Evolutionary conservation across 495 filamentous ascomycete genomes (phyloP), one percentile per base, ranked within the genome.

Genomic region (Penicillium paradoxum): DNA sequence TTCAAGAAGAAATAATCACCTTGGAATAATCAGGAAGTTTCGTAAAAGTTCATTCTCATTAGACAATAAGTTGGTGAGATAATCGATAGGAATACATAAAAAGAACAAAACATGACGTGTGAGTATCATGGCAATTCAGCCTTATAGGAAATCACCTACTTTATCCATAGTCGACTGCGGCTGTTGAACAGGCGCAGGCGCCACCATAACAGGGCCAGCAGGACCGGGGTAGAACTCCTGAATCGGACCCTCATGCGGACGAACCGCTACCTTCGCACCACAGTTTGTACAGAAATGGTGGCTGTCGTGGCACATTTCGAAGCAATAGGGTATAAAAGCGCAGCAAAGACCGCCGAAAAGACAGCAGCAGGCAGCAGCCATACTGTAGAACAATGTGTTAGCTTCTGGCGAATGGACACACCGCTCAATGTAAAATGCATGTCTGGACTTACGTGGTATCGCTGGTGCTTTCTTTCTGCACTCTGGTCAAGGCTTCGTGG

Each of bases 231-330:
- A 24, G 17, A 53, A 56, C 2, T 53, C 22, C 40, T 59, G 49
- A 5, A 56, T 29, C 0, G 27, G 25, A 0, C 49, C 57, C 10
- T 59, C 57, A 27, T 59, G 53, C 1, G 53, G 39, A n/a, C 18
- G 24, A 22, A 53, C 33, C 17, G 57, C 57, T 3, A 59, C 49
- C 17, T 46, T 34, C 2, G 41, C 21, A 0, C 40, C 40, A 17
- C 57, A 59, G n/a, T 53, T 53, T 17, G 49, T 40, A 8, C 57
- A 59, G 39, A 59, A 59, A 27, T 59, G 57, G 29, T 59, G 57
- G 7, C 36, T 21, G 11, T 59, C 57, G 17, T 59, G 57, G 17
- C 57, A 59, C 57, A 59, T 56, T 34, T 59, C 38, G 43, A 56
- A 49, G 15, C 57, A 59, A 22, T 24, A 59, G 0, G 57, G 57